These are phyloP conservation scores for Naganishia antarctica DNA, from an alignment of 768 basidiomycete species.

Conservation along the genomic window DNA sequence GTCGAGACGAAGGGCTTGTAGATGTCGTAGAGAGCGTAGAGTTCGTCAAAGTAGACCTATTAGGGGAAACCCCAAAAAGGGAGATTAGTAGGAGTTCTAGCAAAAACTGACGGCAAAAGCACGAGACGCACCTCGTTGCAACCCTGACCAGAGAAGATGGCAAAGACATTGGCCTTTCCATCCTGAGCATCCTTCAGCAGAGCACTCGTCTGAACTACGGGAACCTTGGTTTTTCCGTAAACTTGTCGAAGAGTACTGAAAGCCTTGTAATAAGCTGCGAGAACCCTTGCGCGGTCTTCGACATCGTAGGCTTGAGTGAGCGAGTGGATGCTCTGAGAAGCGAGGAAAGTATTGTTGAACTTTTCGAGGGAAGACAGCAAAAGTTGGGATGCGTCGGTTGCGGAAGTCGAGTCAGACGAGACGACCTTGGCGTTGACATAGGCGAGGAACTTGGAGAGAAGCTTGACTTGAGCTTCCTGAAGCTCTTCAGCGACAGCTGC, in stretches of 20 bases:
- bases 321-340: slow-evolving; percentile 70
- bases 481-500: slow-evolving; percentile 53
- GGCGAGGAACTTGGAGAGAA: slow-evolving; percentile 75
- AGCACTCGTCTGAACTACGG: slow-evolving; percentile 46
- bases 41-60: slow-evolving; percentile 88
- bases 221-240: slow-evolving; percentile 54
- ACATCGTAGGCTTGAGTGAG: slow-evolving; percentile 69
- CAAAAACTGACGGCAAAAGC: background rate
- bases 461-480: slow-evolving; percentile 66
- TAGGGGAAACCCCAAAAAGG: no score
- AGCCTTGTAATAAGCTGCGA: slow-evolving; percentile 73
- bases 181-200: slow-evolving; percentile 51
- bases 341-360: slow-evolving; percentile 72
- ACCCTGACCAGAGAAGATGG: slow-evolving; percentile 95
- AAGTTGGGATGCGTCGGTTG: slow-evolving; percentile 52
- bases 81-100: background rate
- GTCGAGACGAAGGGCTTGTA: slow-evolving; percentile 79
- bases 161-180: slow-evolving; percentile 60
- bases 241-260: slow-evolving; percentile 62
- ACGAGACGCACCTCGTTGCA: slow-evolving; percentile 65
- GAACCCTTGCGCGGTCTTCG: slow-evolving; percentile 69
- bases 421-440: slow-evolving; percentile 63
- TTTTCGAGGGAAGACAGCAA: slow-evolving; percentile 69
- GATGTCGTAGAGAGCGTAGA: slow-evolving; percentile 82
- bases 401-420: slow-evolving; percentile 54